Percentiles rank a stretch among this genome's conserved stretches.
These are phyloP conservation scores for Suillus brevipes DNA, from an alignment of 768 basidiomycete genomes.

Conservation along the genomic window DNA sequence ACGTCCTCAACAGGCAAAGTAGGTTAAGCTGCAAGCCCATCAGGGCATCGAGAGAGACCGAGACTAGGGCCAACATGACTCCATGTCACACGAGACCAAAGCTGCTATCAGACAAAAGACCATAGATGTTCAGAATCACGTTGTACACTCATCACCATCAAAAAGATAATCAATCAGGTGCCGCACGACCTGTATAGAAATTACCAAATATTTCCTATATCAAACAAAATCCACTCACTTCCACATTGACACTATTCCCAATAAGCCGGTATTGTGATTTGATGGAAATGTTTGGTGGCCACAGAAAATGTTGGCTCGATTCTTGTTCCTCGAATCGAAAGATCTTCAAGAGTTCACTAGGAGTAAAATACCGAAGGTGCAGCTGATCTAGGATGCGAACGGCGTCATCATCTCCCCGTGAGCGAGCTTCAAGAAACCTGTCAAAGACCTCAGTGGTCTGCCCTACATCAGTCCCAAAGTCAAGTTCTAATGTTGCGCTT, in stretches of 20 bases:
- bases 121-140: not conserved
- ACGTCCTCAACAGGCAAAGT: no score
- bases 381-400: slow-evolving; percentile 58
- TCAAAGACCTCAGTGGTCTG: slow-evolving; percentile 66
- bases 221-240: slow-evolving; percentile 37
- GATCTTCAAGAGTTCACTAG: slow-evolving; percentile 66
- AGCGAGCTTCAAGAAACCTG: slow-evolving; percentile 49
- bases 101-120: not conserved
- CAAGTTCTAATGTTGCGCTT: not conserved
- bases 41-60: not conserved
- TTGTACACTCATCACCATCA: slow-evolving; percentile 19
- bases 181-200: slow-evolving; percentile 41
- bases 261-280: slow-evolving; percentile 77
- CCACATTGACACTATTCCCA: slow-evolving; percentile 83
- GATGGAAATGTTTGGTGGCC: slow-evolving; percentile 59
- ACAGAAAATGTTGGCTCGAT: slow-evolving; percentile 44
- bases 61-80: not conserved
- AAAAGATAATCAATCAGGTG: slow-evolving; percentile 62
- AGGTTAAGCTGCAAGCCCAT: no score
- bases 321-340: slow-evolving; percentile 50
- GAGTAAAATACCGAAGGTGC: slow-evolving; percentile 74
- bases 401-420: slow-evolving; percentile 40
- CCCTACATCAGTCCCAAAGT: slow-evolving; percentile 2
- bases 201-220: not conserved
- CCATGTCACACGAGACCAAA: not conserved